Base-by-base conservation (phyloP, 2,329 filamentous ascomycete species). In the Cladosporium sp. region DNA sequence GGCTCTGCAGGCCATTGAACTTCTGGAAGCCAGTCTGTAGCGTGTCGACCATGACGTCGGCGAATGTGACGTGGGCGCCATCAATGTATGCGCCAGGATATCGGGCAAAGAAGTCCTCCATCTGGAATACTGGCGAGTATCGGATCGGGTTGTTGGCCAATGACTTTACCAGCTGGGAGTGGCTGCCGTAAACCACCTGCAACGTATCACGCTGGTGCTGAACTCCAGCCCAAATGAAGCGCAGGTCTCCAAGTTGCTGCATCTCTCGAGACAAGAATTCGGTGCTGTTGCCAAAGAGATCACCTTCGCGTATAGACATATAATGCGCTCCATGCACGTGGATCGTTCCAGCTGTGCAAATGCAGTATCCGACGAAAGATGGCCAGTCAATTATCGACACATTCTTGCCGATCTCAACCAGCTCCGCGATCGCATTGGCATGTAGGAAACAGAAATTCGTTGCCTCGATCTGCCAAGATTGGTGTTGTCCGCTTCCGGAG, bases 391-490 rank as follows among this genome's bases (percentile, higher is more conserved):
- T 87, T 2, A 90, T 86, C 1, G 87, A 86, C 1, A 89, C 88
- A 70, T 90, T 90, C 69, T 89, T 90, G 1, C 91, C 91, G 18
- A 93, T 85, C 74, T 94, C 90, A 4, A 93, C 89, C 2, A 96
- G 80, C 73, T 96, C 92, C 1, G 91, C 88, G 61, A 96, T 93
- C 5, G 92, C 92, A 73, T 96, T 96, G 6, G 92, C 92, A 71
- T 96, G 92, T 21, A 93, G 81, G 75, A 89, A 95, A 77, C 92
- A 96, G 75, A 94, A 85, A 73, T 95, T 94, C 0, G 92, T 96
- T 0, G 92, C 92, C 75, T 96, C 92, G 58, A 96, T 94, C 75
- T 96, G 92, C 92, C 92, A 96, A 32, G 91, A 93, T 75, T 96
- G 92, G 71, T 96, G 91, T 73, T 96, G 92, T 1, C 91, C 91